Base-by-base conservation (phyloP, 2,329 filamentous ascomycete species). In the Dissoconium aciculare region DNA sequence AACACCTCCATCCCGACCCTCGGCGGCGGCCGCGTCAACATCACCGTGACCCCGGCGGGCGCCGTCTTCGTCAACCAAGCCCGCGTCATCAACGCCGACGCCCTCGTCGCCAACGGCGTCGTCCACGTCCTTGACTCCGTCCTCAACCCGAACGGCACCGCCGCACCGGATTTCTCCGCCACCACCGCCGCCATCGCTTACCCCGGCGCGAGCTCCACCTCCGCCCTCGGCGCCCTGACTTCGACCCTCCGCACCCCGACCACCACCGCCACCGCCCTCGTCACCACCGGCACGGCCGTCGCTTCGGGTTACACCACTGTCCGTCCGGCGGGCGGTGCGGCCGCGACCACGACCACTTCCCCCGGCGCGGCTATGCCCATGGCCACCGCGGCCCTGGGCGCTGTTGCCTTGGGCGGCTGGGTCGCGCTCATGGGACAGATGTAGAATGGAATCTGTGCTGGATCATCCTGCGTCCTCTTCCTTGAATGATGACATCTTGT, bases 61-160 rank as follows among this genome's bases (percentile, higher is more conserved):
- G 47, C 45, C 2, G 46, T 60, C 12, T 67, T 57, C 38, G 58
- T 65, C 33, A 68, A 71, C 55, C 57, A 60, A n/a, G 68, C 68
- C 3, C 56, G 58, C 37, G 57, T 74, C 17, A 52, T 64, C 2
- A 49, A 55, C 2, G 51, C 60, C 1, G 59, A 73, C 43, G 51
- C 69, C 2, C 49, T 74, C 4, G 50, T 65, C 8, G 56, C 56
- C 17, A 72, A 72, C 38, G 69, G 70, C 15, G 68, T 74, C 2
- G 50, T 70, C 3, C 69, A 73, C 41, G 56, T 72, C 10, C 58
- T 72, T 21, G 52, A 49, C 33, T 59, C 57, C 6, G 61, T 66
- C 5, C 51, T 68, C 16, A 66, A 62, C 44, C 63, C 61, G 1
- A 47, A 59, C 21, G 54, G 47, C 3, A 35, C 52, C 19, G 19